These are phyloP conservation scores for Ustilago hordei DNA, from an alignment of 1,284 basidiomycete species.

Conservation along the genomic window DNA sequence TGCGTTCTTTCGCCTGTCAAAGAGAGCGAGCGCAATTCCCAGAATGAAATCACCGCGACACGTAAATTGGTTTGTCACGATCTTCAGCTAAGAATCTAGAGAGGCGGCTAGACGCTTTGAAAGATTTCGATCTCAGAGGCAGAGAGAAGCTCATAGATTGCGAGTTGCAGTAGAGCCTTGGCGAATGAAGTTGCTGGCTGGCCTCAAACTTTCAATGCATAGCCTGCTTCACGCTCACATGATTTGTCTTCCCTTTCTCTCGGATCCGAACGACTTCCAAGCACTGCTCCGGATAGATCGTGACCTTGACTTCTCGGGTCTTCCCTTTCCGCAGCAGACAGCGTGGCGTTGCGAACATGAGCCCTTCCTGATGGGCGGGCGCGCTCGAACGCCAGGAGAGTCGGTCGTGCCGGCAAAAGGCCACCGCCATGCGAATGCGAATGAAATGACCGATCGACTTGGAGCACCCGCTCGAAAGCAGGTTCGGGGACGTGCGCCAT, in stretches of 20 bases:
- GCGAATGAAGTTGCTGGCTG: background rate
- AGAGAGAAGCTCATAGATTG: background rate
- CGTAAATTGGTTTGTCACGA: constrained; percentile 11
- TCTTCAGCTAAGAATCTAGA: background rate
- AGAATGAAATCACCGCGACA: constrained; percentile 13
- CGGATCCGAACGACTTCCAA: background rate
- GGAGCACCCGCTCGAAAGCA: background rate
- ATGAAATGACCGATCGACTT: constrained; percentile 4
- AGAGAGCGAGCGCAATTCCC: background rate
- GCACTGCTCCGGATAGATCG: background rate
- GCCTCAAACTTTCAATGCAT: background rate
- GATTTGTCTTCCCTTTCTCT: background rate
- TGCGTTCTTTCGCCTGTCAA: constrained; percentile 2
- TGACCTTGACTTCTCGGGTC: background rate
- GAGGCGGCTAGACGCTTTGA: background rate
- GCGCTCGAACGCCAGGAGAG: background rate
- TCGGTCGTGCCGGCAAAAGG: background rate
- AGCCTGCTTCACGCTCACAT: background rate
- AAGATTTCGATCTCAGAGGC: constrained; percentile 13
- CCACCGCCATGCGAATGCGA: background rate
- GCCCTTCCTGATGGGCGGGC: background rate
- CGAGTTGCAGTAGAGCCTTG: background rate
- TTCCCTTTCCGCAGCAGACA: background rate
- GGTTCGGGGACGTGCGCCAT: constrained; percentile 1
- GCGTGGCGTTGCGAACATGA: background rate